Conservation (phyloP, 495 filamentous ascomycete genomes). For the Aspergillus mulundensis region DNA sequence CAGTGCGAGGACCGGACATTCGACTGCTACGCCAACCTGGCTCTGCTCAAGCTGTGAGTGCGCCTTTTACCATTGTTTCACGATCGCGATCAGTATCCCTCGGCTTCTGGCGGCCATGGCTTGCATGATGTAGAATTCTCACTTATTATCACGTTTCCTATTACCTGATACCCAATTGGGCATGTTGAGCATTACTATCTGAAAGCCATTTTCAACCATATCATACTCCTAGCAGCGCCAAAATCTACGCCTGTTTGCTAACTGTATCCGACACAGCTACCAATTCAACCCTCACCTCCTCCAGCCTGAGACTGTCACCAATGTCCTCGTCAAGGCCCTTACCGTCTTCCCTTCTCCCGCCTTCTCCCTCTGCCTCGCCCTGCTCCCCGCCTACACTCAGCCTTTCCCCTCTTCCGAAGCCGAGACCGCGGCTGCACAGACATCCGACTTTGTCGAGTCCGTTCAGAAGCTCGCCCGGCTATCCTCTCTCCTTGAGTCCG, state of each 20-base stretch:
- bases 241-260: background rate
- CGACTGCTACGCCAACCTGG: slow-evolving; percentile 94
- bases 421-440: slow-evolving; percentile 58
- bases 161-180: slow-evolving; percentile 70
- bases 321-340: slow-evolving; percentile 96
- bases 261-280: slow-evolving; percentile 59
- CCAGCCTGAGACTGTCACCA: slow-evolving; percentile 94
- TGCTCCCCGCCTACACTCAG: slow-evolving; percentile 77
- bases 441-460: slow-evolving; percentile 68
- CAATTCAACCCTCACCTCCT: slow-evolving; percentile 99
- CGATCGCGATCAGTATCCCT: background rate
- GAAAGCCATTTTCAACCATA: slow-evolving; percentile 23
- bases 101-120: background rate
- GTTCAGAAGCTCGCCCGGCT: slow-evolving; percentile 82
- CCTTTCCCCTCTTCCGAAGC: slow-evolving; percentile 47
- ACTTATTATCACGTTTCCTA: slow-evolving; percentile 86
- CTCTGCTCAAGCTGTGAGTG: slow-evolving; percentile 95
- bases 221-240: background rate
- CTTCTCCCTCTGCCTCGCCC: slow-evolving; percentile 88
- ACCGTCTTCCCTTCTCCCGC: slow-evolving; percentile 96
- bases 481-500: slow-evolving; percentile 78
- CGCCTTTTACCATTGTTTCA: background rate
- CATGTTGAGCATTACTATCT: slow-evolving; percentile 35
- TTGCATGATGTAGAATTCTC: slow-evolving; percentile 61
- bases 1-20: slow-evolving; percentile 94